These are phyloP conservation scores for Hirsutella thompsonii DNA, from an alignment of 2,329 filamentous ascomycete genomes.

Conservation along the genomic window DNA sequence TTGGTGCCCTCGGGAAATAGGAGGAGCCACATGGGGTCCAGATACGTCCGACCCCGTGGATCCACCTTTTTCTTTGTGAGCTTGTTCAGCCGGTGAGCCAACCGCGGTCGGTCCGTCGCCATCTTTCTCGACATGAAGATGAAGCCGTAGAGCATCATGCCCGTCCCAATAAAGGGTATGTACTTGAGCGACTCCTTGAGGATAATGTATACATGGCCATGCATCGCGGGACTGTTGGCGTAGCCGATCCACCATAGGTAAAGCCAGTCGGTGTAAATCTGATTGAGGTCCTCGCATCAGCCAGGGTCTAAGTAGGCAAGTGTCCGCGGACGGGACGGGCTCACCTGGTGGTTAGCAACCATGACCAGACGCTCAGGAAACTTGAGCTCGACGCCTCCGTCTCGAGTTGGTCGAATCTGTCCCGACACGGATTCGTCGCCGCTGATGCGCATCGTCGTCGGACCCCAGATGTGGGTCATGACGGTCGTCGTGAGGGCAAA, in stretches of 20 bases:
- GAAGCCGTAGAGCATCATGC: slow-evolving; percentile 79
- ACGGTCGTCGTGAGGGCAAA: slow-evolving; percentile 69
- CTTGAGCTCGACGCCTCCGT: slow-evolving; percentile 63
- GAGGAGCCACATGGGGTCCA: slow-evolving; percentile 80
- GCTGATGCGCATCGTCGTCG: slow-evolving; percentile 69
- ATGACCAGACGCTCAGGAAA: slow-evolving; percentile 74
- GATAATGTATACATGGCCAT: slow-evolving; percentile 82
- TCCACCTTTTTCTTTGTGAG: slow-evolving; percentile 46
- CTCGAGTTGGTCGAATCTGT: slow-evolving; percentile 55
- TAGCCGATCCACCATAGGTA: slow-evolving; percentile 95
- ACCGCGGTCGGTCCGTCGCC: slow-evolving; percentile 63
- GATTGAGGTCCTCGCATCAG: slow-evolving; percentile 8
- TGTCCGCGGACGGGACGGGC: not conserved
- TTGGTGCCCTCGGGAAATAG: slow-evolving; percentile 86
- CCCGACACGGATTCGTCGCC: slow-evolving; percentile 69
- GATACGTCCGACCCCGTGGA: slow-evolving; percentile 39
- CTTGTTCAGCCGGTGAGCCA: slow-evolving; percentile 60
- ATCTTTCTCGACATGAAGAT: slow-evolving; percentile 89
- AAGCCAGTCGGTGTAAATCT: slow-evolving; percentile 83
- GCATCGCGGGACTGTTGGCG: slow-evolving; percentile 59
- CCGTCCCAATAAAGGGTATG: slow-evolving; percentile 66
- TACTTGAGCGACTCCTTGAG: slow-evolving; percentile 77
- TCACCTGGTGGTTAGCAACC: slow-evolving; percentile 75
- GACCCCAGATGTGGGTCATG: slow-evolving; percentile 80
- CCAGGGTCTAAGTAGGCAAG: not conserved